Evolutionary conservation across 2,329 filamentous ascomycete genomes (phyloP).

Genomic region (Colletotrichum tropicicola): DNA sequence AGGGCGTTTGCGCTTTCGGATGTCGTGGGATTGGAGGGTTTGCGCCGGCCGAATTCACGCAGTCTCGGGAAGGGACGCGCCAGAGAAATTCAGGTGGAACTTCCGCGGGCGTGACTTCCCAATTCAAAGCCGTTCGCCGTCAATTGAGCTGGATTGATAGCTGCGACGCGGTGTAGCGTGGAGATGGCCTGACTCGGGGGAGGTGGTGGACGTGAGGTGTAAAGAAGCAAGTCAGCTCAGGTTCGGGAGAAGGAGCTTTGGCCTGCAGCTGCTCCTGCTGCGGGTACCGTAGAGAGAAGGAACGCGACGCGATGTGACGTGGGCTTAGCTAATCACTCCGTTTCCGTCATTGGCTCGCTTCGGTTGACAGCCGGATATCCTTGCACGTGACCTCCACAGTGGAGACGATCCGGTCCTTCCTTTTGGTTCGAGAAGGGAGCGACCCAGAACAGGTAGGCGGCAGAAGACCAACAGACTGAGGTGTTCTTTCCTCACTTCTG

Average conservation of each 20-base stretch:
- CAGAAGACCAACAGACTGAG: no score
- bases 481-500: no score
- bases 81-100: not conserved
- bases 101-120: no score
- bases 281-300: not conserved
- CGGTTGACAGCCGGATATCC: not conserved
- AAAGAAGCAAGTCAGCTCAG: not conserved
- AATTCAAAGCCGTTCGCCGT: not conserved
- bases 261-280: not conserved
- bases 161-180: not conserved
- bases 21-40: not conserved
- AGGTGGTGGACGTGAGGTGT: not conserved
- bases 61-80: not conserved
- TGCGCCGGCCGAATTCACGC: slow-evolving; percentile 6
- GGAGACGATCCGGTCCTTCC: not conserved
- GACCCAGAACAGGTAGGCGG: no score
- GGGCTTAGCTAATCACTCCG: not conserved
- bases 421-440: not conserved
- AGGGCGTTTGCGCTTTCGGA: slow-evolving; percentile 3
- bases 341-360: not conserved
- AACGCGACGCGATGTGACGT: not conserved
- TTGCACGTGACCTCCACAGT: not conserved
- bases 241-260: not conserved
- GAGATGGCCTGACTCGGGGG: not conserved
- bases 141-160: not conserved